These are phyloP conservation scores for Hypoxylon subgilvum DNA, from an alignment of 495 filamentous ascomycete genomes.

Conservation along the genomic window DNA sequence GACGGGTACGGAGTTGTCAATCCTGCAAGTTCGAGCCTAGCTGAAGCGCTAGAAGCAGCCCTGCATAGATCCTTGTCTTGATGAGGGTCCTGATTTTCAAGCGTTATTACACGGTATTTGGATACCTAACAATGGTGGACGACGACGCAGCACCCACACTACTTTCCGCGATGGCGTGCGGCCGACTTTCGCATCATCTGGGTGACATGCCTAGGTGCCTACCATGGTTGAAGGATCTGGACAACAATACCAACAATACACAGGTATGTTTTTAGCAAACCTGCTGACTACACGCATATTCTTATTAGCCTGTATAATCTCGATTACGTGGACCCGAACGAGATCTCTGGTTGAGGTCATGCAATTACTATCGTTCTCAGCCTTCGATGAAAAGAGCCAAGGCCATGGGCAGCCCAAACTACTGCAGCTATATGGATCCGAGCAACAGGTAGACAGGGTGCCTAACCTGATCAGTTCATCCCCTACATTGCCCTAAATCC, in stretches of 20 bases:
- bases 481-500: conserved; percentile 5
- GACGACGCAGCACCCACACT: no score
- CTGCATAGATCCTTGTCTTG: conserved; percentile 11
- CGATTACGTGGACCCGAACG: conserved; percentile 1
- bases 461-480: neutral
- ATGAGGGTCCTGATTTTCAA: conserved; percentile 7
- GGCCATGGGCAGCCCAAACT: conserved; percentile 2
- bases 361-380: conserved; percentile 28
- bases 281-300: conserved; percentile 6
- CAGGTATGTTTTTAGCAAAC: neutral
- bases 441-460: neutral
- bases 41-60: conserved; percentile 9
- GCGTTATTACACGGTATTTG: neutral
- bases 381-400: conserved; percentile 13
- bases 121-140: no score
- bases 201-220: no score
- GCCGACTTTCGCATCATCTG: no score
- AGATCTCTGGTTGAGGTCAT: conserved; percentile 6
- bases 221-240: neutral
- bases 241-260: neutral
- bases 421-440: conserved; percentile 14
- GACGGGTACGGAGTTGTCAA: no score
- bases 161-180: neutral
- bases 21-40: conserved; percentile 2
- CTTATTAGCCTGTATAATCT: neutral